A percentile compares a stretch with the other conserved stretches of the same genome.
These are phyloP conservation scores for Leptomonas seymouri DNA, from an alignment of 208 protist species.

Conservation along the genomic window DNA sequence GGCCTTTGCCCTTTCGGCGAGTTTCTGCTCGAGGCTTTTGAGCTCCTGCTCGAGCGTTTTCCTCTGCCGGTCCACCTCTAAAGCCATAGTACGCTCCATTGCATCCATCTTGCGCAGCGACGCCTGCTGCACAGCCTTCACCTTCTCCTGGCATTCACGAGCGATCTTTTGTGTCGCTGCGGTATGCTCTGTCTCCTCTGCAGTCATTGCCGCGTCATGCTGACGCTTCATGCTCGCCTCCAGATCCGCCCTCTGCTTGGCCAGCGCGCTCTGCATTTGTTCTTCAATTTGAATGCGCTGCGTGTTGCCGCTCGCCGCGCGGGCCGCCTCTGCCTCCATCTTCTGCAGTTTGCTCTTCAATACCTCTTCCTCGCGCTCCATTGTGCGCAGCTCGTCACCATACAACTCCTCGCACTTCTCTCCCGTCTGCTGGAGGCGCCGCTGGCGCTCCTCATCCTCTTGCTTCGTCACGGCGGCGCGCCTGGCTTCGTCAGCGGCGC, in stretches of 20 bases:
- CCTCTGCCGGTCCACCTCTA: slow-evolving; percentile 28
- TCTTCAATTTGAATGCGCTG: slow-evolving; percentile 30
- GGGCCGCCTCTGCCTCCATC: slow-evolving; percentile 32
- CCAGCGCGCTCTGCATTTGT: slow-evolving; percentile 19
- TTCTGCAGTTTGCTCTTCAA: slow-evolving; percentile 34
- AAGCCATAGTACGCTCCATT: slow-evolving; percentile 26
- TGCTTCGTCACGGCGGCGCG: slow-evolving; percentile 21
- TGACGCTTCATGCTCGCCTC: slow-evolving; percentile 18
- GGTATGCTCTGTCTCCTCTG: slow-evolving; percentile 9
- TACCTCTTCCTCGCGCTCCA: slow-evolving; percentile 41
- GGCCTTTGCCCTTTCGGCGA: slow-evolving; percentile 12
- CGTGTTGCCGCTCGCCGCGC: slow-evolving; percentile 32
- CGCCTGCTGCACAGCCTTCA: slow-evolving; percentile 17
- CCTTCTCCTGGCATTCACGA: slow-evolving; percentile 16
- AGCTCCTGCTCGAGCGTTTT: slow-evolving; percentile 30
- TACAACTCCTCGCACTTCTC: slow-evolving; percentile 44
- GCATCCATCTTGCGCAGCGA: slow-evolving; percentile 28
- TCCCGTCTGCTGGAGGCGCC: slow-evolving; percentile 32
- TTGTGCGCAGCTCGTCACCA: slow-evolving; percentile 40
- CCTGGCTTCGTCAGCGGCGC: slow-evolving; percentile 32
- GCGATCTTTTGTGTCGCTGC: slow-evolving; percentile 20
- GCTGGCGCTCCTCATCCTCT: slow-evolving; percentile 23
- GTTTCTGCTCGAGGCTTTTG: slow-evolving; percentile 25
- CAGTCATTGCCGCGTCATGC: slow-evolving; percentile 11
- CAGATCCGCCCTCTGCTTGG: slow-evolving; percentile 11